Conservation (phyloP, 139 green algal genomes). For the Tetraselmis chui region DNA sequence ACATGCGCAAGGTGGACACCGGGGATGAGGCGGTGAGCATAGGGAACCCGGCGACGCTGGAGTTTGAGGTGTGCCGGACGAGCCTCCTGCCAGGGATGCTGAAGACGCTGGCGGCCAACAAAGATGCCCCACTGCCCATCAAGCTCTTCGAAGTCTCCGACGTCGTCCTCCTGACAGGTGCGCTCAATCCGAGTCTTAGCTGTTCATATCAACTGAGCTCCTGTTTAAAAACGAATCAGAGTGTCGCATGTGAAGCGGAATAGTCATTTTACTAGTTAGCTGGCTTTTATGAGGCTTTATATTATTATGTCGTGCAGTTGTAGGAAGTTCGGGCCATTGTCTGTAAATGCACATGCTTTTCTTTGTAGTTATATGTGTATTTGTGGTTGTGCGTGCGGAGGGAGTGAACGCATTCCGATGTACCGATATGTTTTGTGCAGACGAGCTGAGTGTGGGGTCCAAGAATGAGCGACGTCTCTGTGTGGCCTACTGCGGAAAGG, state of each 20-base stretch:
- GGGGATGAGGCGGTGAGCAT: constrained; percentile 69
- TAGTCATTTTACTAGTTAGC: too few relatives aligned
- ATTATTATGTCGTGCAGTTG: too few relatives aligned
- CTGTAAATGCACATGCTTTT: too few relatives aligned
- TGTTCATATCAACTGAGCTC: too few relatives aligned
- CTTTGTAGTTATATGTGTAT: too few relatives aligned
- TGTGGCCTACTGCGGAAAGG: constrained; percentile 72
- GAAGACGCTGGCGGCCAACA: constrained; percentile 94
- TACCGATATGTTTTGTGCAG: background rate
- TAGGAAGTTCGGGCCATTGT: too few relatives aligned
- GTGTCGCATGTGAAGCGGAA: too few relatives aligned
- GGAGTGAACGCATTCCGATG: too few relatives aligned
- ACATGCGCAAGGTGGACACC: constrained; percentile 61
- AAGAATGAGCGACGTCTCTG: constrained; percentile 82
- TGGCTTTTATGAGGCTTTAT: too few relatives aligned
- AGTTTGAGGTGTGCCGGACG: constrained; percentile 83
- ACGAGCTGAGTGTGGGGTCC: constrained; percentile 60
- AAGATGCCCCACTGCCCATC: constrained; percentile 81
- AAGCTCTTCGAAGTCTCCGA: constrained; percentile 92
- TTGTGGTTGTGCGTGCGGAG: too few relatives aligned
- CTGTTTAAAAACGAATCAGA: too few relatives aligned
- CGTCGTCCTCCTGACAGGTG: constrained; percentile 56
- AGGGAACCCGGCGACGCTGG: constrained; percentile 87
- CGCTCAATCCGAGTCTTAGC: too few relatives aligned
- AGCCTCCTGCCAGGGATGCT: constrained; percentile 52